These are phyloP conservation scores for Pyricularia grisea DNA, from an alignment of 2,329 filamentous ascomycete species.

Conservation along the genomic window DNA sequence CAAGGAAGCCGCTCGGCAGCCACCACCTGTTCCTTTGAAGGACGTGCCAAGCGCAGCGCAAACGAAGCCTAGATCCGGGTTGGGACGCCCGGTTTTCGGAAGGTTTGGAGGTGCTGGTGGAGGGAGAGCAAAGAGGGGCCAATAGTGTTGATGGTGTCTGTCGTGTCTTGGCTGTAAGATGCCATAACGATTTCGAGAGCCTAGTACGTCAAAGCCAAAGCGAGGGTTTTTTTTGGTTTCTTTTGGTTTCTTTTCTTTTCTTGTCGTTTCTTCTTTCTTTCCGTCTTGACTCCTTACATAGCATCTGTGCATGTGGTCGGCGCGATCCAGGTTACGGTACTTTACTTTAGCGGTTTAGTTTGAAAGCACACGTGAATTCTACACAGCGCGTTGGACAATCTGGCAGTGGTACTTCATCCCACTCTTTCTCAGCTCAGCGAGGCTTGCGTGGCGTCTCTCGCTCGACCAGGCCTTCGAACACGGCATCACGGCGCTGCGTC, in stretches of 20 bases:
- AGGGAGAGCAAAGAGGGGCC: constrained; percentile 48
- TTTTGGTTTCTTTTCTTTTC: background rate
- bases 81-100: constrained; percentile 57
- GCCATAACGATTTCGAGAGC: background rate
- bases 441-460: constrained; percentile 44
- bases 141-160: constrained; percentile 13
- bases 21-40: constrained; percentile 36
- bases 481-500: constrained; percentile 54
- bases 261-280: background rate
- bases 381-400: background rate
- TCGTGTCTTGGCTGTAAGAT: background rate
- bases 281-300: background rate
- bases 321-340: background rate
- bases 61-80: constrained; percentile 50
- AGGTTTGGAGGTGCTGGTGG: constrained; percentile 62
- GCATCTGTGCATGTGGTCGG: background rate
- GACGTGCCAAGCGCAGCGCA: constrained; percentile 36
- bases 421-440: background rate
- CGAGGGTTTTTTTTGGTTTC: background rate
- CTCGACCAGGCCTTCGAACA: constrained; percentile 67
- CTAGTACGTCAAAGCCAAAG: background rate
- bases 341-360: background rate
- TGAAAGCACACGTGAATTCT: background rate
- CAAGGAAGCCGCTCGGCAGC: constrained; percentile 28
- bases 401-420: background rate